A percentile compares a stretch with the other conserved stretches of the same genome.
Conservation (phyloP, 306 rosid species). For the Canavalia ensiformis region DNA sequence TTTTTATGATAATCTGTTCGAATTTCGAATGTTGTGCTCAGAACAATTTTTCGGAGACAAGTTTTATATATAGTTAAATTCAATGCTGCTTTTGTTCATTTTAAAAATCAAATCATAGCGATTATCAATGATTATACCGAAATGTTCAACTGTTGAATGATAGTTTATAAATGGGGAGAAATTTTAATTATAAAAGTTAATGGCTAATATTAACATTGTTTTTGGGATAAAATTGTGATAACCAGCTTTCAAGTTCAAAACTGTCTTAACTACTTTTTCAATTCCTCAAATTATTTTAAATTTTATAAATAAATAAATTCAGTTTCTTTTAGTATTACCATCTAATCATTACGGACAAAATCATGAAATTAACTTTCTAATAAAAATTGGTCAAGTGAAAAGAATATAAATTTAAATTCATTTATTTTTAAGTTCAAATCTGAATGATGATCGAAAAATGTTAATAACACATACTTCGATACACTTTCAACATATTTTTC, state of each 20-base stretch:
- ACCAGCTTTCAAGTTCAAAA: not conserved
- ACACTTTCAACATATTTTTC: too few species aligned
- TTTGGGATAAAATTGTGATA: not conserved
- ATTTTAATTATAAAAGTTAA: not conserved
- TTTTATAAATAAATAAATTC: too few species aligned
- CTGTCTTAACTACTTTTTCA: not conserved
- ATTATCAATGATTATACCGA: not conserved
- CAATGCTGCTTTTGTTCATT: not conserved
- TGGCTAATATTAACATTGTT: not conserved
- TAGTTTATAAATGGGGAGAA: not conserved
- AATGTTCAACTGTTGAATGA: not conserved
- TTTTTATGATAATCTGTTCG: not conserved
- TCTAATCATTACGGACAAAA: too few species aligned
- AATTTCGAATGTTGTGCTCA: not conserved
- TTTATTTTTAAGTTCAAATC: too few species aligned
- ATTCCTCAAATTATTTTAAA: not conserved
- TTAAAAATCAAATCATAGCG: slow-evolving; percentile 1
- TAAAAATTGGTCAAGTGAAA: too few species aligned
- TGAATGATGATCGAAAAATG: too few species aligned
- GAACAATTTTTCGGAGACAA: not conserved
- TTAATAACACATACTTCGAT: too few species aligned
- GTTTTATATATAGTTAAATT: not conserved
- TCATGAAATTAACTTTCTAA: too few species aligned
- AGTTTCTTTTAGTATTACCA: too few species aligned
- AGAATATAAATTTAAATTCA: too few species aligned